Percentiles rank a stretch among this genome's conserved stretches.
These are phyloP conservation scores for Aureobasidium zeae DNA, from an alignment of 2,329 filamentous ascomycete species.

Conservation along the genomic window DNA sequence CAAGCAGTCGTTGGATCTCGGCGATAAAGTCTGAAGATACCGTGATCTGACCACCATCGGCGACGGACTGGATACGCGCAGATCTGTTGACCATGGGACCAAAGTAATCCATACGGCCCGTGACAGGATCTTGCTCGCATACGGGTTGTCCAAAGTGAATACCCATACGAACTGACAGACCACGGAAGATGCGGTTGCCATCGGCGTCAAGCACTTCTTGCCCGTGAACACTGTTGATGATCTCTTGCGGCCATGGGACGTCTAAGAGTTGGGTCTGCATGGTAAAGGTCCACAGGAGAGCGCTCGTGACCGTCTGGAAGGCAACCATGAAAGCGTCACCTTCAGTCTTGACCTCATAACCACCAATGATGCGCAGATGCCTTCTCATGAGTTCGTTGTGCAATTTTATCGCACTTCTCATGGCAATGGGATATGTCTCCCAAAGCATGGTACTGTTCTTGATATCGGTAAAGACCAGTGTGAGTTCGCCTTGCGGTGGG, in stretches of 20 bases:
- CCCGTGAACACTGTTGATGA: constrained; percentile 76
- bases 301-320: constrained; percentile 90
- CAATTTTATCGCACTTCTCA: constrained; percentile 93
- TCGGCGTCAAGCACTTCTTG: constrained; percentile 76
- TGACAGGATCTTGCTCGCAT: constrained; percentile 91
- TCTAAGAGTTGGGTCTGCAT: constrained; percentile 83
- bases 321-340: constrained; percentile 99
- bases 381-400: constrained; percentile 96
- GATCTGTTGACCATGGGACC: constrained; percentile 98
- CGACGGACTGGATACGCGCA: constrained; percentile 84
- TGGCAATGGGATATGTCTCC: constrained; percentile 90
- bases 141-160: constrained; percentile 93
- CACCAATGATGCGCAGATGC: constrained; percentile 84
- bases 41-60: constrained; percentile 92
- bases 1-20: constrained; percentile 83
- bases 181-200: constrained; percentile 82
- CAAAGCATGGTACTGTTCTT: constrained; percentile 94
- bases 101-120: constrained; percentile 98
- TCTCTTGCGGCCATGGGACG: constrained; percentile 86
- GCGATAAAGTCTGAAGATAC: constrained; percentile 96
- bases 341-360: constrained; percentile 99
- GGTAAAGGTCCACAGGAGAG: constrained; percentile 90
- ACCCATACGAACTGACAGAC: constrained; percentile 92
- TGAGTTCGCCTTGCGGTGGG: constrained; percentile 80
- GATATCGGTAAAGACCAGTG: constrained; percentile 97